Base-by-base conservation (phyloP, 179 eudicot genomes). In the Vitellaria paradoxa region DNA sequence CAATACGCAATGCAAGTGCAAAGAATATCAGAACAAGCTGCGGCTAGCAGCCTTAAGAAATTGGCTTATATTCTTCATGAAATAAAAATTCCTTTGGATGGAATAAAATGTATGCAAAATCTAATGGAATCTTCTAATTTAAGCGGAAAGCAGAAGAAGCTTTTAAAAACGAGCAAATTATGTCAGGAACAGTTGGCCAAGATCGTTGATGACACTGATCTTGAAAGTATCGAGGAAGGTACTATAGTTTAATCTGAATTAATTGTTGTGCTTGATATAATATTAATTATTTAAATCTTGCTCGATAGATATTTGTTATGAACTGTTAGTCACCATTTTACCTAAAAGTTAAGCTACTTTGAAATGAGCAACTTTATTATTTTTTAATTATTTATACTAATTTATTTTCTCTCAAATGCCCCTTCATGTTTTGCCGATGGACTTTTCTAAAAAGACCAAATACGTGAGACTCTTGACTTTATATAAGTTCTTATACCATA, bases 201-300 rank as follows among this genome's bases (percentile, higher is more conserved):
- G 80, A 84, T 93, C 67, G 76, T 87, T 53, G 87, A 89, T 80
- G 96, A 93, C 76, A 84, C 84, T 73, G 97, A 93, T 76, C 82
- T 93, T 72, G 84, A 89, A 76, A 90, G 89, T 76, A 90, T 93
- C 42, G 98, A 93, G 84, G 95, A 90, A 87, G 98, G 98, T 93
- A 92, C 20, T 78, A 68, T 61, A 26, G 68, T n/a, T 74, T 46
- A 50, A 8, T 75, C 73, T 20, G 62, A 37, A 59, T 26, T 62
- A 47, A 47, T 23, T 64, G 15, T 72, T 56, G 12, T 50, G 21
- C 55, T 59, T 18, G 55, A n/a, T 4, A 2, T 53, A 71, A 53
- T 63, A 26, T 71, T 24, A 26, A 26, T 71, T 24, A 23, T 74
- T 73, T 7, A 60, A 24, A 11, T 45, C 67, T 17, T 72, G 20